phyloP scores from a whole-genome alignment of 768 basidiomycete genomes.

The Hygrocybe punicea region DNA sequence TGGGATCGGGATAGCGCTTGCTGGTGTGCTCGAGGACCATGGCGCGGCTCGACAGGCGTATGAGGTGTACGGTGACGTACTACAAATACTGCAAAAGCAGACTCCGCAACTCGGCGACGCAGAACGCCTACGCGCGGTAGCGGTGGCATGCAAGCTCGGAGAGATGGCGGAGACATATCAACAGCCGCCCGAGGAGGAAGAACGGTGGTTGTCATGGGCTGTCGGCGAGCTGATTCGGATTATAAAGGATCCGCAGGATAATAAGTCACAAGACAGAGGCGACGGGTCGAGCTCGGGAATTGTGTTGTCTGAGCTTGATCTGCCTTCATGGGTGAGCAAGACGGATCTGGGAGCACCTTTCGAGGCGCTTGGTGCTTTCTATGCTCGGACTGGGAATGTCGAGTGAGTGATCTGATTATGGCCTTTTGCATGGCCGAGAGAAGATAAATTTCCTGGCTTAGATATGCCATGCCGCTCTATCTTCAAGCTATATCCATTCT shows the following conservation, averaged over 20 bases:
- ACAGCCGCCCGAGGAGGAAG: conserved; percentile 36
- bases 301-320: conserved; percentile 49
- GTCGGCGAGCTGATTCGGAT: conserved; percentile 44
- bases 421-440: too few species aligned
- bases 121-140: conserved; percentile 37
- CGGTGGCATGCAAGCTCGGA: conserved; percentile 44
- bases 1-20: conserved; percentile 61
- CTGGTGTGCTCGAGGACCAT: conserved; percentile 50
- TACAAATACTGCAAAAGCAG: conserved; percentile 31
- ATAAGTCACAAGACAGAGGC: conserved; percentile 6
- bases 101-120: conserved; percentile 21
- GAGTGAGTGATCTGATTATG: conserved; percentile 42
- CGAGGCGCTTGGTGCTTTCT: conserved; percentile 62
- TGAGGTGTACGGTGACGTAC: conserved; percentile 36
- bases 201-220: conserved; percentile 41
- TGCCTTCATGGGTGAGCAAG: conserved; percentile 59
- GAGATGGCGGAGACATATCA: conserved; percentile 38
- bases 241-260: conserved; percentile 25
- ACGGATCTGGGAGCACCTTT: conserved; percentile 65
- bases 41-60: conserved; percentile 39
- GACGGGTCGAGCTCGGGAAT: background rate
- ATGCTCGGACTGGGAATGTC: conserved; percentile 51
- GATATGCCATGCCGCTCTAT: conserved; percentile 60
- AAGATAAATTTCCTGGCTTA: too few species aligned
- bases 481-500: conserved; percentile 62